Evolutionary conservation across 768 basidiomycete genomes (phyloP), one percentile per base, ranked within the genome.

Genomic region (Pisolithus microcarpus): DNA sequence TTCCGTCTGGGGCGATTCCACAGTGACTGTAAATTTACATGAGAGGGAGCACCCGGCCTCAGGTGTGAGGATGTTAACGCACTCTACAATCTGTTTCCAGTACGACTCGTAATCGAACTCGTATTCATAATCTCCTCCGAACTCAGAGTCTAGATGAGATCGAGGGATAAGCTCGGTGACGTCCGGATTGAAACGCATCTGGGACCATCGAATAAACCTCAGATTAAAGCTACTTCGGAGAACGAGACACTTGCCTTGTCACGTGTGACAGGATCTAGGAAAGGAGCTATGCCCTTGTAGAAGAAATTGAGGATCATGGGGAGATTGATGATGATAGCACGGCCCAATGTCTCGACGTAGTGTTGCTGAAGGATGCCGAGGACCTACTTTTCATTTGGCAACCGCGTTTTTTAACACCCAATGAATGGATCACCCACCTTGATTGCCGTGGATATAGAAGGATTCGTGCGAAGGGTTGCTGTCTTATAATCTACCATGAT

Each of bases 161-260:
- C 67, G 69, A 5, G 89, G 85, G 19, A 92, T 75, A 40, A 94
- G 79, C 53, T 89, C 85, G 37, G 76, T 65, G 5, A 94, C 72
- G 58, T 90, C 77, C 4, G 91, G 90, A 62, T 94, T 94, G 66
- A 94, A 93, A 21, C 85, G 81, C 84, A 93, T 89, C 86, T 89
- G 39, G 9, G 42, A 38, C 7, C 16, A 28, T 18, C 21, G 40
- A 7, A 48, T 10, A 30, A 30, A 10, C 30, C 1, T 55, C 54
- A 31, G 48, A 38, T 18, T 15, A 23, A 10, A 34, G 21, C 49
- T 31, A 23, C 38, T 38, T 15, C 28, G n/a, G 21, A 23, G 5
- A 15, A 36, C 13, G 42, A 7, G 0, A 26, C 30, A 39, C 7
- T 37, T 23, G 85, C 87, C 81, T 93, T 94, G 61, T 91, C 89